Percentiles rank a stretch among this genome's conserved stretches.
phyloP scores from a whole-genome alignment of 371 early-diverging fungal genomes.

The Blakeslea trispora region DNA sequence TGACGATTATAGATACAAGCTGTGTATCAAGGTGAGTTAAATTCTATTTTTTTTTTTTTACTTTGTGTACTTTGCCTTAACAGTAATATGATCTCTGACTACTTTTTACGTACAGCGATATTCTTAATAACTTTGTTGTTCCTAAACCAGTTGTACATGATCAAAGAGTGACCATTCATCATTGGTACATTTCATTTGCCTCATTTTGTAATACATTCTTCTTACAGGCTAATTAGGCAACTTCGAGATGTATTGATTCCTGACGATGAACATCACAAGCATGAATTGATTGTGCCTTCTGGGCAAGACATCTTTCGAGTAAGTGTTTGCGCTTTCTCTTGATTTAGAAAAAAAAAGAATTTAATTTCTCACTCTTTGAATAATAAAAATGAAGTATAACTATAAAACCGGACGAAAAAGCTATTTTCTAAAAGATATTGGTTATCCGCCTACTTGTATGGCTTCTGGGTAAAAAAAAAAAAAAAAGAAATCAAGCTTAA shows the following conservation, averaged over 20 bases:
- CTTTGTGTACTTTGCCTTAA: no score
- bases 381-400: constrained; percentile 67
- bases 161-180: constrained; percentile 62
- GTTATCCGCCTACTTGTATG: constrained; percentile 84
- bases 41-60: no score
- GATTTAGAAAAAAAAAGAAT: not conserved
- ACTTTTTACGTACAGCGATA: no score
- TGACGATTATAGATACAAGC: constrained; percentile 27
- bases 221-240: constrained; percentile 69
- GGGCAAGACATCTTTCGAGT: constrained; percentile 40
- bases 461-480: constrained; percentile 59
- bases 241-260: constrained; percentile 86
- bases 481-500: not conserved
- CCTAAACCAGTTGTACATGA: constrained; percentile 42
- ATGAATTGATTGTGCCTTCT: constrained; percentile 41
- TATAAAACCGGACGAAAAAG: constrained; percentile 53
- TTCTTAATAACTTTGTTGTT: constrained; percentile 2
- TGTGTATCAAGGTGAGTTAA: constrained; percentile 23
- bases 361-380: no score
- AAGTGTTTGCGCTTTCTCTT: no score
- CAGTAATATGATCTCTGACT: no score
- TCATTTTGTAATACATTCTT: no score
- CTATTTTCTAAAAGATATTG: constrained; percentile 57
- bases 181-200: no score
- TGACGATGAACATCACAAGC: constrained; percentile 41